These are phyloP conservation scores for Penicillium coprophilum DNA, from an alignment of 495 filamentous ascomycete species.

Conservation along the genomic window DNA sequence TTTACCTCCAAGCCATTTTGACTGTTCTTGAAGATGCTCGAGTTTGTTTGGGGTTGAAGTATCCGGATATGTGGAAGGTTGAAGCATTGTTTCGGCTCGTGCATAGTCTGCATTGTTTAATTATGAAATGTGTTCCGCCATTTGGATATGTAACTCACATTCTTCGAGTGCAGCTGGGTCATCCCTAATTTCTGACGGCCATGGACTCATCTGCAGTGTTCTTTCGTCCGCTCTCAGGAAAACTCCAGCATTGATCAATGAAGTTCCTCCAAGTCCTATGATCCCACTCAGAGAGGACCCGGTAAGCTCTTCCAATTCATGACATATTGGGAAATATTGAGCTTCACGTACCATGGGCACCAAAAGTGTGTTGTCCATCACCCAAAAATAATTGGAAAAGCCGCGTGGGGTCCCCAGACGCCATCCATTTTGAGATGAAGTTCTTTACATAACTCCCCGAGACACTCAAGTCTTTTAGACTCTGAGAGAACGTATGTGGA, in stretches of 20 bases:
- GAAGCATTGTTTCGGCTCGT: conserved; percentile 54
- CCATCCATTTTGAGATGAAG: conserved; percentile 12
- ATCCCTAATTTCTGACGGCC: conserved; percentile 59
- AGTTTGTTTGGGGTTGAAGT: conserved; percentile 57
- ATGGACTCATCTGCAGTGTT: conserved; percentile 53
- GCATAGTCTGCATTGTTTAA: conserved; percentile 48
- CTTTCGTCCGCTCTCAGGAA: conserved; percentile 59
- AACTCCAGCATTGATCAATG: conserved; percentile 67
- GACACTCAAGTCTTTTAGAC: conserved; percentile 50
- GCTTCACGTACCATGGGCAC: conserved; percentile 57
- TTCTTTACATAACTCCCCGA: conserved; percentile 46
- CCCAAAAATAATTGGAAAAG: conserved; percentile 65
- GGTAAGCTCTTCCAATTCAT: neutral
- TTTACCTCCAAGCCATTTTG: conserved; percentile 46
- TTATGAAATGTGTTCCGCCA: neutral
- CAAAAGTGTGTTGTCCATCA: conserved; percentile 64
- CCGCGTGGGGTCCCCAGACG: conserved; percentile 53
- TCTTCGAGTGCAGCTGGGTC: conserved; percentile 43
- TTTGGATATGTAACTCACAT: conserved; percentile 43
- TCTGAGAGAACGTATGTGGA: conserved; percentile 46
- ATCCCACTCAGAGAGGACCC: neutral
- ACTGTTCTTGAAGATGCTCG: conserved; percentile 56
- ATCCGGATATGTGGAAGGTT: conserved; percentile 60
- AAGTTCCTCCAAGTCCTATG: conserved; percentile 61
- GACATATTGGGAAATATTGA: neutral